Evolutionary conservation across 495 filamentous ascomycete genomes (phyloP), one percentile per base, ranked within the genome.

Genomic region (Hypoxylon subgilvum): DNA sequence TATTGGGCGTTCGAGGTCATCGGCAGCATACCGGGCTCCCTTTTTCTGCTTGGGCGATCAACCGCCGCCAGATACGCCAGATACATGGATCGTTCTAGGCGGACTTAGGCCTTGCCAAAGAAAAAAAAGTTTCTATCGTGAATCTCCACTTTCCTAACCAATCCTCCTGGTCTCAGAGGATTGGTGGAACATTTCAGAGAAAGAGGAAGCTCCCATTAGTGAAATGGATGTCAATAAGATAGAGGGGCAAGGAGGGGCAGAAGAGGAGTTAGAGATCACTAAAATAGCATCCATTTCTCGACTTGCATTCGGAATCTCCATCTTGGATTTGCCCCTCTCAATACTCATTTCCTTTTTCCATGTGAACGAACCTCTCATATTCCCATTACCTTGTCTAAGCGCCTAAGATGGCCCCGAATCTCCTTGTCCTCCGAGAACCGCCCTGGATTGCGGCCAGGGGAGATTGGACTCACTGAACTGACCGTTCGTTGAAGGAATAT

Each of bases 371-470:
- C n/a, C 22, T 40, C 32, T 36, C 17, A 43, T 41, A n/a, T 50
- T 56, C 14, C 44, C 40, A 51, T 54, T 61, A 34, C 52, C 53
- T 43, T 57, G 60, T 43, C 48, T 63, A 63, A 47, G 48, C 35
- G 60, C 60, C 60, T 57, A 51, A 63, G 14, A 45, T 48, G 40
- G 38, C n/a, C n/a, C n/a, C n/a, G n/a, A n/a, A n/a, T n/a, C n/a
- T n/a, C n/a, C n/a, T n/a, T n/a, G n/a, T n/a, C n/a, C n/a, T n/a
- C n/a, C n/a, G n/a, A n/a, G n/a, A n/a, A n/a, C n/a, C n/a, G 22
- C 47, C 40, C 40, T 62, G 34, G 40, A 40, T 22, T 23, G 23
- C n/a, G n/a, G n/a, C n/a, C n/a, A n/a, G n/a, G n/a, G n/a, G n/a
- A n/a, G n/a, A n/a, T n/a, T n/a, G n/a, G n/a, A n/a, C n/a, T n/a